Base-by-base conservation (phyloP, 2,329 filamentous ascomycete genomes). In the Colletotrichum caudatum region DNA sequence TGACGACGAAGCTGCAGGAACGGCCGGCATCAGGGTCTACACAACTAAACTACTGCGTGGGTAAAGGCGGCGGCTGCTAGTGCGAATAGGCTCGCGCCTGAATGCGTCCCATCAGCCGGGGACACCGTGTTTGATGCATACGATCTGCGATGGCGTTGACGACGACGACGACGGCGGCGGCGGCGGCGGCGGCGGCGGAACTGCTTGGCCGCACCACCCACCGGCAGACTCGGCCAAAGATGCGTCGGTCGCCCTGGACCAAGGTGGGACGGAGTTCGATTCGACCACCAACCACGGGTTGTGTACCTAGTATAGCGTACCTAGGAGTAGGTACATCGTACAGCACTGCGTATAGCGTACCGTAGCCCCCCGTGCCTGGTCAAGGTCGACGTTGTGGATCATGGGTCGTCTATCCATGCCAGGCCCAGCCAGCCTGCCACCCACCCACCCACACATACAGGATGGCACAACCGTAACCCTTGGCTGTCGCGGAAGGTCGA, bases 1-100 rank as follows among this genome's bases (percentile, higher is more conserved):
- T 69, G 65, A 64, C 59, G 54, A 69, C 44, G n/a, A 46, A 60
- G 58, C 65, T 72, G 53, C 69, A 72, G 69, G 69, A 72, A 69
- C 69, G 69, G 29, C 60, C 65, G 46, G 11, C 59, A 59, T 60
- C 26, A 59, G 26, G 18, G 7, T 51, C 20, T 12, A 29, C 29
- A 29, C 29, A 29, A 29, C 29, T 29, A 29, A 29, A 29, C 29
- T 29, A 29, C 29, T 29, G 29, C 29, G 29, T 29, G 5, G 29
- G 29, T 29, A 29, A 51, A 53, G 18, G 46, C 60, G 46, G 46
- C 46, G 16, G 48, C 23, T 23, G 39, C 26, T 29, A 51, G 46
- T 7, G 46, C 5, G 9, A 23, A 33, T 18, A 41, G 50, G 16
- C 7, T 39, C 46, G 44, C 44, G 12, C 56, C 56, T 26, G 14